Evolutionary conservation across 345 rosid genomes (phyloP).

Genomic region (Camelina neglecta): DNA sequence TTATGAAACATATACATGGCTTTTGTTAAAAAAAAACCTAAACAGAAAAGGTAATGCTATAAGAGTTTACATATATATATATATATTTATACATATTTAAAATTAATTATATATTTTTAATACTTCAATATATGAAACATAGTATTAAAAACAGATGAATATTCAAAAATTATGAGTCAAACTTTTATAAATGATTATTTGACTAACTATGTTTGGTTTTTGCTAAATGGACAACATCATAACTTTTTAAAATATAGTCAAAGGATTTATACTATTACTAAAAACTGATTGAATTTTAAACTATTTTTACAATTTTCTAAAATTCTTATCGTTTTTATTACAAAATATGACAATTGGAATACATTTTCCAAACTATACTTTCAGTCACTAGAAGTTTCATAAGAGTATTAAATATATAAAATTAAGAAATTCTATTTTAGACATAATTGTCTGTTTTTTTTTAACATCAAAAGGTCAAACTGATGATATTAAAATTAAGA

Average conservation of each 20-base stretch:
- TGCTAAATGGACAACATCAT: neutral
- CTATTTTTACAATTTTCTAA: neutral
- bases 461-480: neutral
- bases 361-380: neutral
- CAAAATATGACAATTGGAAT: neutral
- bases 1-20: too few species aligned
- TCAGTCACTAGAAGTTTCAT: neutral
- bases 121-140: neutral
- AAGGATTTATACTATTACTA: neutral
- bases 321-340: neutral
- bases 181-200: neutral
- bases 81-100: too few species aligned
- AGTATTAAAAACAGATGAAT: neutral
- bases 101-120: too few species aligned
- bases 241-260: neutral
- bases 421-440: neutral
- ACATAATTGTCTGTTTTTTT: neutral
- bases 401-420: neutral
- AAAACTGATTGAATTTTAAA: neutral
- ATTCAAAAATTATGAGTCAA: neutral
- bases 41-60: neutral
- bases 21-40: neutral
- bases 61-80: too few species aligned
- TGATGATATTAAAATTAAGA: neutral
- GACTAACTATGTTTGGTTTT: neutral